phyloP scores from a whole-genome alignment of 2,329 filamentous ascomycete genomes.

The Hirsutella thompsonii region DNA sequence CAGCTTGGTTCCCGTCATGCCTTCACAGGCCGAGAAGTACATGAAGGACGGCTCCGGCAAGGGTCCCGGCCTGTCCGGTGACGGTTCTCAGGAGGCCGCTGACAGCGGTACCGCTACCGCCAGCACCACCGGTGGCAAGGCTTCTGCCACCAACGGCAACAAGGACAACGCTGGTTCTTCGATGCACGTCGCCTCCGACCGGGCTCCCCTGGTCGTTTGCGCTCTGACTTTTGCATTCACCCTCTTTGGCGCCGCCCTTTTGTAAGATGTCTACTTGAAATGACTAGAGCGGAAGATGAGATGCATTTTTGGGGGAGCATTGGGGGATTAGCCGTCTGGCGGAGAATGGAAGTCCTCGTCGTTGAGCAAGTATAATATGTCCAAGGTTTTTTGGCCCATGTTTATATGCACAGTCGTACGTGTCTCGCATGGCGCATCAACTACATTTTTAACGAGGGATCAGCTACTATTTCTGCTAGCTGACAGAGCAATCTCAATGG shows the following conservation, averaged over 20 bases:
- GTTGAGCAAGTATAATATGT: slow-evolving; percentile 15
- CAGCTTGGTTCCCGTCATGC: slow-evolving; percentile 37
- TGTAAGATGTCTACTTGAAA: slow-evolving; percentile 16
- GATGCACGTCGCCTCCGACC: slow-evolving; percentile 13
- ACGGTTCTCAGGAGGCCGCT: slow-evolving; percentile 39
- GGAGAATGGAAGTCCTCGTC: neutral
- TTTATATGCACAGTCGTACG: slow-evolving; percentile 5
- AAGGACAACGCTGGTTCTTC: slow-evolving; percentile 18
- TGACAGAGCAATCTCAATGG: no score
- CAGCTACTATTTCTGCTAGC: no score
- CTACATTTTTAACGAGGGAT: neutral
- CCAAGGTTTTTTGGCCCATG: slow-evolving; percentile 11
- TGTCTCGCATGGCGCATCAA: neutral
- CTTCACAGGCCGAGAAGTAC: slow-evolving; percentile 35
- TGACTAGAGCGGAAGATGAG: neutral
- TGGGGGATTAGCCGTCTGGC: neutral
- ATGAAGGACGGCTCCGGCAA: slow-evolving; percentile 39
- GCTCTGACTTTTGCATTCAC: slow-evolving; percentile 22
- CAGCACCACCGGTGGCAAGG: slow-evolving; percentile 20
- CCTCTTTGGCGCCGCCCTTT: slow-evolving; percentile 24
- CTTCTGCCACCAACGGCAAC: slow-evolving; percentile 13
- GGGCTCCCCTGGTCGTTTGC: slow-evolving; percentile 21
- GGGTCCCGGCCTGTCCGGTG: slow-evolving; percentile 38
- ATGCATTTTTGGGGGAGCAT: neutral
- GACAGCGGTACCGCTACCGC: slow-evolving; percentile 33